Evolutionary conservation across 305 asterid genomes (phyloP).

Genomic region (Nicotiana rustica): DNA sequence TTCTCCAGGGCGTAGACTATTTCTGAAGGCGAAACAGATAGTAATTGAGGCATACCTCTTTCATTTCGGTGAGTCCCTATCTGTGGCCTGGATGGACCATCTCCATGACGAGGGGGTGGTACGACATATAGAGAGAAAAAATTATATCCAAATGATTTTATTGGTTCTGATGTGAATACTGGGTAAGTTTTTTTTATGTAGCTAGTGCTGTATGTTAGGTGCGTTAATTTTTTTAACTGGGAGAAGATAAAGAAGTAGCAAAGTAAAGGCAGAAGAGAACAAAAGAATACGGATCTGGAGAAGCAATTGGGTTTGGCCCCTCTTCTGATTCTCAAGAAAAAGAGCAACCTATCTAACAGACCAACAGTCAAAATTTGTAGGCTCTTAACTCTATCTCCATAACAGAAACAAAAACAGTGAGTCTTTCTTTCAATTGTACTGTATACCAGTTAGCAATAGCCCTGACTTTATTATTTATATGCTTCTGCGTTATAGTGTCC

Average conservation of each 20-base stretch:
- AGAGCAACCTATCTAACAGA: conserved; percentile 24
- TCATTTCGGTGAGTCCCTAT: too few species aligned
- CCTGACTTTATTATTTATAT: conserved; percentile 28
- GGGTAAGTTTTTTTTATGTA: too few species aligned
- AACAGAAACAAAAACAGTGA: not conserved
- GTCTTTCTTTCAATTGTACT: not conserved
- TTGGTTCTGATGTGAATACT: too few species aligned
- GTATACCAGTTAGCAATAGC: not conserved
- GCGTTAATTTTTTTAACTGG: not conserved
- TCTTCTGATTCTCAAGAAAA: conserved; percentile 24
- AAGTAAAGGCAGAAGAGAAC: conserved; percentile 10
- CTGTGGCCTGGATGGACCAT: too few species aligned
- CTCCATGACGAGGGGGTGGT: too few species aligned
- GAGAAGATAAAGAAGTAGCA: not conserved
- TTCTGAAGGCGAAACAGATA: too few species aligned
- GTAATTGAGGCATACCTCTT: too few species aligned
- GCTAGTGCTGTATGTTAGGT: not conserved
- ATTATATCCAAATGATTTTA: too few species aligned
- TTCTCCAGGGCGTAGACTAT: too few species aligned
- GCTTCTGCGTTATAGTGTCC: not conserved
- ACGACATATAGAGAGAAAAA: too few species aligned
- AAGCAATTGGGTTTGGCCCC: not conserved
- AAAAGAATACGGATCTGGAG: conserved; percentile 38
- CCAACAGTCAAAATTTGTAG: conserved; percentile 37
- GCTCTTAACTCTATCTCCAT: conserved; percentile 17